A percentile compares a stretch with the other conserved stretches of the same genome.
Conservation (phyloP, 2,329 filamentous ascomycete genomes). For the Trichophyton simii region DNA sequence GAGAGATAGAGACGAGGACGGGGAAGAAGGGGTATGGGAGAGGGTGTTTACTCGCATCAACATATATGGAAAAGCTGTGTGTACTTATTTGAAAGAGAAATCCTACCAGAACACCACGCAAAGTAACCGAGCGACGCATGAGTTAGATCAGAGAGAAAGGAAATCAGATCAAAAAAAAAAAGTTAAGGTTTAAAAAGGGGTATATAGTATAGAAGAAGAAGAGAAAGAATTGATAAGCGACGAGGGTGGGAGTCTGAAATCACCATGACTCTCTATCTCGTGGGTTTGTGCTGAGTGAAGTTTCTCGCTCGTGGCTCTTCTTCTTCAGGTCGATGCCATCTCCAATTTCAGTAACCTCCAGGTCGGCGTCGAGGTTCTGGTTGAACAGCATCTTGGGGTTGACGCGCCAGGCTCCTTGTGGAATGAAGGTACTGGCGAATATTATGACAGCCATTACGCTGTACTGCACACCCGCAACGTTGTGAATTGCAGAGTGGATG, state of each 20-base stretch:
- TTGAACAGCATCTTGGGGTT: slow-evolving; percentile 26
- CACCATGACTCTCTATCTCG: slow-evolving; percentile 7
- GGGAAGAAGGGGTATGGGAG: background rate
- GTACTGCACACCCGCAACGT: slow-evolving; percentile 38
- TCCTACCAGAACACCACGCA: background rate
- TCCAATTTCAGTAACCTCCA: slow-evolving; percentile 12
- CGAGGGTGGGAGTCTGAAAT: background rate
- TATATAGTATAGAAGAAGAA: background rate
- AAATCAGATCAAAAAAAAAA: background rate
- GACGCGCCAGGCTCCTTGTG: slow-evolving; percentile 32
- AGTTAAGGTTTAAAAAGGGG: background rate
- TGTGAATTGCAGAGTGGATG: slow-evolving; percentile 31
- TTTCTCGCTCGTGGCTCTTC: slow-evolving; percentile 4
- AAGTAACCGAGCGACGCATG: background rate
- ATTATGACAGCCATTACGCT: slow-evolving; percentile 34
- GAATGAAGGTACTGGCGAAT: slow-evolving; percentile 36
- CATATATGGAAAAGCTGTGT: background rate
- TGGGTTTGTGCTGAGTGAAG: slow-evolving; percentile 3
- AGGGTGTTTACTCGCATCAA: background rate
- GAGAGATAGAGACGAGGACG: background rate
- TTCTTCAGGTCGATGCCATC: slow-evolving; percentile 10
- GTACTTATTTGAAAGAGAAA: background rate
- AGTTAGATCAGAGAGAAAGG: background rate
- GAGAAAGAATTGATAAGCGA: background rate
- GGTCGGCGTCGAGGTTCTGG: slow-evolving; percentile 12